Base-by-base conservation (phyloP, 164 flowering plant species). In the Buxus sempervirens region DNA sequence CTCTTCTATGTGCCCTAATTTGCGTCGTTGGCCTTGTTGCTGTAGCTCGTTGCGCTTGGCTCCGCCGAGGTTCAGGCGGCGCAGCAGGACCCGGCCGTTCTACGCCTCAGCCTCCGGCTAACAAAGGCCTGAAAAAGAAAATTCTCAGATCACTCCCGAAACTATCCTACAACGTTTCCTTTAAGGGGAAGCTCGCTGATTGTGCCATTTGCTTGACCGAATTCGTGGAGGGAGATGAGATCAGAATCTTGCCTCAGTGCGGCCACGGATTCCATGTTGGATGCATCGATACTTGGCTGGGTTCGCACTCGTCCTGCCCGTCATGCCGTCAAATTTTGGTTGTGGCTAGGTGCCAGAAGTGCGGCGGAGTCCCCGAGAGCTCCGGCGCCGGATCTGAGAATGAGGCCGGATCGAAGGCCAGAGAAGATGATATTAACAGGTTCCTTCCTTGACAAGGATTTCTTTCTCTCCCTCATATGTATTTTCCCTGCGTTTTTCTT, bases 1-100 rank as follows among this genome's bases (percentile, higher is more conserved):
- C 97, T 1, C 86, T 95, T 23, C 78, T 95, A 69, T 91, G 98
- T 74, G 95, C 97, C 22, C 77, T 94, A 5, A 86, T 94, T 36
- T 91, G 97, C 80, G 85, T 88, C n/a, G 88, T 95, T 22, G 97
- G 97, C 7, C 89, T 95, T 59, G 80, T 88, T 42, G 93, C 95
- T 16, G 90, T 88, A 19, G 92, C 87, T 4, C 90, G 96, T 42
- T 95, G 98, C 88, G 89, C 92, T 59, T 95, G 96, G 91, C 79
- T 86, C 69, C 91, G 97, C 38, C 87, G 90, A 21, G 59, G 82
- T 58, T 65, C 84, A 72, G 27, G 67, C 62, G 41, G 59, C 56
- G 25, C 49, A 49, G 19, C 49, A 58, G 9, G 66, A 62, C 5
- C 68, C 25, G 32, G 38, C 60, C 65, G 26, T 21, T 24, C 65